These are phyloP conservation scores for Alliaria petiolata DNA, from an alignment of 345 rosid species.

Conservation along the genomic window DNA sequence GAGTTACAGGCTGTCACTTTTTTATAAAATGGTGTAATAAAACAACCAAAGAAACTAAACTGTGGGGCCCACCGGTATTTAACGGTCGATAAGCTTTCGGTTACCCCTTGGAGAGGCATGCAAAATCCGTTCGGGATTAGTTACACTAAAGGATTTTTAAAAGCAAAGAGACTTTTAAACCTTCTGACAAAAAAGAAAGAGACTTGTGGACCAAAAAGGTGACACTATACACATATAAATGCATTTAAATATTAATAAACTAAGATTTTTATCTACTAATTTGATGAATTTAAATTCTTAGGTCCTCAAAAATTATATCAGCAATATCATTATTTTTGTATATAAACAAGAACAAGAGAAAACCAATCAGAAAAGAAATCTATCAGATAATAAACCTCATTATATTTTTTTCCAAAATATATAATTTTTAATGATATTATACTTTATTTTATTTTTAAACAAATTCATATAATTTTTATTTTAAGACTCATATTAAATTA, in stretches of 20 bases:
- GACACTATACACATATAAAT: not conserved
- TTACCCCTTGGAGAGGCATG: not conserved
- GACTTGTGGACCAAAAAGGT: not conserved
- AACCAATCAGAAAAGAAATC: too few relatives aligned
- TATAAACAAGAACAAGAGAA: too few relatives aligned
- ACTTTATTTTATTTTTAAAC: too few relatives aligned
- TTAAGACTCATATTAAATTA: not conserved
- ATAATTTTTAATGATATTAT: too few relatives aligned
- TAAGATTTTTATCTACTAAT: not conserved
- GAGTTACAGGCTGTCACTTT: not conserved
- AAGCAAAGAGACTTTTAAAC: not conserved
- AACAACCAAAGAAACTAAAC: not conserved
- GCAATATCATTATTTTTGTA: too few relatives aligned
- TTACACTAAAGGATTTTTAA: not conserved
- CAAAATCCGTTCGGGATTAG: not conserved
- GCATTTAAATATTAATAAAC: not conserved
- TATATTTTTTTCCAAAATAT: too few relatives aligned
- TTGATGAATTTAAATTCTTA: not conserved
- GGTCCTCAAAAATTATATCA: too few relatives aligned
- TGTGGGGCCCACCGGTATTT: not conserved
- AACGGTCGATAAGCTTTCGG: not conserved
- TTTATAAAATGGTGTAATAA: not conserved
- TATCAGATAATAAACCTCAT: too few relatives aligned
- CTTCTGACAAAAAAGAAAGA: not conserved
- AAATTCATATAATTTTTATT: not conserved